These are phyloP conservation scores for Pontederia crassipes DNA, from an alignment of 176 grass and related monocot genomes.

Conservation along the genomic window DNA sequence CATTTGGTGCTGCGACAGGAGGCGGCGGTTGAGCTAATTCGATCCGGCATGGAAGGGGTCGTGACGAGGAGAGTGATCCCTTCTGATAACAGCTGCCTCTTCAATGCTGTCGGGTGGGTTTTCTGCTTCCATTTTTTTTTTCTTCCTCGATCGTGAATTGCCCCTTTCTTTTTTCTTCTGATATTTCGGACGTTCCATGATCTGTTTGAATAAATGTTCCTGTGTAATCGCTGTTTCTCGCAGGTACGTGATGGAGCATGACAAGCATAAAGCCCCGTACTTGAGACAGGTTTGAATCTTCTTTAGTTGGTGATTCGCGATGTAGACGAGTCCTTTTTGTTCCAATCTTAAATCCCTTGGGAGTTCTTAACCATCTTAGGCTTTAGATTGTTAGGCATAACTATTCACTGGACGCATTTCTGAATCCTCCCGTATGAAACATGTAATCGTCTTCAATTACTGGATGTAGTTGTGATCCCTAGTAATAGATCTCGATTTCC, in stretches of 20 bases:
- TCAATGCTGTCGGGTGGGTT: constrained; percentile 83
- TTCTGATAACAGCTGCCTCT: constrained; percentile 95
- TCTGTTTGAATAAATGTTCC: background rate
- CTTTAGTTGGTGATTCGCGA: background rate
- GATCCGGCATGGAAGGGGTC: constrained; percentile 54
- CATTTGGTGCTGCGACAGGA: no score
- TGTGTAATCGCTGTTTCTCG: background rate
- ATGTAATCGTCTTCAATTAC: no score
- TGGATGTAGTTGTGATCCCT: no score
- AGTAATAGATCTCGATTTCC: no score
- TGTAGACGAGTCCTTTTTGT: no score
- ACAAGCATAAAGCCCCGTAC: constrained; percentile 56
- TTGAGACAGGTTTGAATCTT: constrained; percentile 54
- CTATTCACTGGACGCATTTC: no score
- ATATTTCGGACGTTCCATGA: constrained; percentile 1
- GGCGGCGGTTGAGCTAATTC: no score
- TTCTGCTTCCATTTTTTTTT: no score
- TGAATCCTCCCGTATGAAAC: no score
- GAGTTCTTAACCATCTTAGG: no score
- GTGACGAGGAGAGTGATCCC: constrained; percentile 85
- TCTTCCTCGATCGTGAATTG: constrained; percentile 2
- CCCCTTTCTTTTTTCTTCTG: background rate
- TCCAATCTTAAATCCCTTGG: no score
- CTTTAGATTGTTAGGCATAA: no score
- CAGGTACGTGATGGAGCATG: constrained; percentile 86